Base-by-base conservation (phyloP, 2,329 filamentous ascomycete genomes). In the Stagonosporopsis rhizophila region DNA sequence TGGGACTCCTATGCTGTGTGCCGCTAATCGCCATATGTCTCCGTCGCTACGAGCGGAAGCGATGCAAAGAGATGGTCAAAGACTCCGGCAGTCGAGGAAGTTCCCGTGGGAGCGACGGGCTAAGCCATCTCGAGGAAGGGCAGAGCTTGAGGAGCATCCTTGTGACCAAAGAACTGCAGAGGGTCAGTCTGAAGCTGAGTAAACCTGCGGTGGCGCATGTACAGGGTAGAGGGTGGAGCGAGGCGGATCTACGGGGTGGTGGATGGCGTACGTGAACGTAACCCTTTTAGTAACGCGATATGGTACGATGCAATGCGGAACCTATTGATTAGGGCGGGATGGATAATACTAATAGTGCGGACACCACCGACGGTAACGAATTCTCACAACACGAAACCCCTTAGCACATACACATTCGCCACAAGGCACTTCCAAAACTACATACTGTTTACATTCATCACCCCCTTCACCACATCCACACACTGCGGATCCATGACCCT, bases 81-180 rank as follows among this genome's bases (percentile, higher is more conserved):
- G 40, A 44, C 23, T 34, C 52, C 4, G 42, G 38, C 27, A 42
- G 52, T n/a, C 56, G 60, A 27, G 38, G 51, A 2, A 38, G 23
- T 55, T 62, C 28, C 48, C 40, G 42, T 37, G 54, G 19, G 60
- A 62, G 57, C 32, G 51, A 65, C 2, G 53, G 37, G 1, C 7
- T 47, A 1, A 22, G 38, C 6, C 42, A 47, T 3, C 14, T 51
- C 2, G 39, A 45, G 27, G 65, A 67, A n/a, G 54, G 61, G 9
- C 58, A 66, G 17, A 67, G 65, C 25, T 23, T 66, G 32, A 60
- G 58, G 35, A 68, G 62, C 3, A 68, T 69, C 4, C 7, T 68
- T 0, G 67, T 69, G 1, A 69, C 67, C 4, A 65, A 55, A 15
- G 67, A 69, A 35, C 19, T 69, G 19, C 61, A 61, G 35, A 58